Base-by-base conservation (phyloP, 768 basidiomycete species). In the Hygrophoropsis aurantiaca region DNA sequence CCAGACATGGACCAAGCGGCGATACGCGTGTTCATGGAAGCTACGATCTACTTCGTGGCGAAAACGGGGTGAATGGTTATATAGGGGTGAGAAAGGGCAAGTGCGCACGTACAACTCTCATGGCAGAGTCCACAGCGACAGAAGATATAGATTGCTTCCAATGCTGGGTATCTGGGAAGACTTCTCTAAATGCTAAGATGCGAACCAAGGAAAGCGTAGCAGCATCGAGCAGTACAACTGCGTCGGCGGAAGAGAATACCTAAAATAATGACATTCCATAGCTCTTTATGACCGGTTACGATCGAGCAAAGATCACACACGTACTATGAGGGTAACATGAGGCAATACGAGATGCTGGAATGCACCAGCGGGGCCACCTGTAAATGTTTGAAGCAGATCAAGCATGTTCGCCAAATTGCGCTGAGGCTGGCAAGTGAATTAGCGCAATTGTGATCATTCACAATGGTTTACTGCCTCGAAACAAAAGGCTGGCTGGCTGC, bases 1-100 rank as follows among this genome's bases (percentile, higher is more conserved):
- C 78, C 83, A 19, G 87, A 87, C 38, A 87, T 74, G n/a, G 77
- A 78, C 90, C 90, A 94, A 30, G 81, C 81, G 40, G 87, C 90
- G 39, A 94, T 70, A 43, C 80, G 80, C 35, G 74, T 71, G 55
- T 77, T 78, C 62, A 82, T 79, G 50, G 87, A 79, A 34, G 87
- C 87, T 36, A 86, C 81, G 54, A 92, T 79, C 90, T 92, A 62
- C 40, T 36, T 44, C 32, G 47, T 46, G 50, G 40, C 49, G 43
- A 50, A 35, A 42, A 40, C 16, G 47, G 42, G 42, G 40, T 43
- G 44, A 46, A 38, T 19, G 19, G 36, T 21, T 23, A 21, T 13
- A 46, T 57, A 47, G n/a, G 40, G 41, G 39, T 38, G 45, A 19
- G 26, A 42, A 27, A 27, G n/a, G 27, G 37, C 23, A 40, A 50